Base-by-base conservation (phyloP, 2,329 filamentous ascomycete genomes). In the Salinomyces thailandicus region DNA sequence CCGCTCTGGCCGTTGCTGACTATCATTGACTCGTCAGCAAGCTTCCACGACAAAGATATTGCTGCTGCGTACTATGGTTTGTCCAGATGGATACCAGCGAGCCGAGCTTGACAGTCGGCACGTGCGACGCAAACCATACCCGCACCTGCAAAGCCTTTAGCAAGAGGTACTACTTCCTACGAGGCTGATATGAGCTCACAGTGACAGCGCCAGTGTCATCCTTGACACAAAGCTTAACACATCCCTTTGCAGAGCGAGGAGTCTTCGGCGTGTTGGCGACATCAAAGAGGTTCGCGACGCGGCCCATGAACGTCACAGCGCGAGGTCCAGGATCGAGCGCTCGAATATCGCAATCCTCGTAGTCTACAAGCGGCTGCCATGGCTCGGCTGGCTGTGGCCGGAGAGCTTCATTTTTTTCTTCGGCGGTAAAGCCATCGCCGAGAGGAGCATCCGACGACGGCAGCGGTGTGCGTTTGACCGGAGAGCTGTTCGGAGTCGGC, bases 11-110 rank as follows among this genome's bases (percentile, higher is more conserved):
- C 58, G 26, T 66, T 61, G n/a, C 66, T 65, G 30, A 77, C 61
- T 55, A 32, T n/a, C n/a, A n/a, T n/a, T n/a, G n/a, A n/a, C n/a
- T n/a, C n/a, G n/a, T n/a, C n/a, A n/a, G n/a, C 9, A n/a, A 26
- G 22, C 3, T 8, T n/a, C 22, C 9, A 26, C n/a, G 22, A 9
- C 22, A 26, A 26, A 9, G n/a, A 26, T 26, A 15, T 2, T n/a
- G 14, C 2, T 30, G 14, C 11, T 13, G 31, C 51, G 27, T 36
- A 54, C 53, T 44, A 43, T 74, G 73, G 5, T 66, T 67, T 1
- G 73, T 67, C 71, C 71, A 78, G 6, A 77, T 53, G 0, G 68
- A 70, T 12, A 77, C 58, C 1, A 76, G 62, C 24, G 68, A 66
- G 2, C 74, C 73, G 2, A 78, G 55, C 5, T 63, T 18, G 59